Evolutionary conservation across 805 yeast species (phyloP), one percentile per base, ranked within the genome.

Genomic region (Dipodascus albidus): DNA sequence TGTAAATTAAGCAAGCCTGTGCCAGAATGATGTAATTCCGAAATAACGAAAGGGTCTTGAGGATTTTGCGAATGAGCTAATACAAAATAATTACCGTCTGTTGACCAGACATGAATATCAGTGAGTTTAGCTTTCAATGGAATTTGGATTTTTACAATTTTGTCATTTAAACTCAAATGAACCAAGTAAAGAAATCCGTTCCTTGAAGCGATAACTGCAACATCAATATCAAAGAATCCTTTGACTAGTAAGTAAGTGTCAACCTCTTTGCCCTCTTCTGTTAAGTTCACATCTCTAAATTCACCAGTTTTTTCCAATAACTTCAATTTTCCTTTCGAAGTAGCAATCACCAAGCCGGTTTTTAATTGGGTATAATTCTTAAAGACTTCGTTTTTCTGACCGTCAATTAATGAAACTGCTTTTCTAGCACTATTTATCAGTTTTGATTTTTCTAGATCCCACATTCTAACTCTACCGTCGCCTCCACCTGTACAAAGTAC

Each of bases 401-500:
- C 47, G 24, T 48, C 47, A 4, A 20, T 27, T 14, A 47, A 22
- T 15, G 14, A 6, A 4, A 47, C n/a, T 23, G 14, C 6, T 22
- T 4, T 38, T 14, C 44, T 38, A 38, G 44, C 44, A 3, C n/a
- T 38, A 3, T 22, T 9, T 6, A 47, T 47, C 4, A 47, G 31
- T 3, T 47, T 20, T 3, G 4, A 48, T 38, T 23, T 50, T 17
- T 48, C 52, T 9, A 63, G 64, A 59, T 84, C 85, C 62, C 82
- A 80, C 3, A 85, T 59, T 57, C 85, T 75, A 1, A 90, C 67
- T 59, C 85, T 78, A 0, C 97, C 97, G 68, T 93, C 99, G 42
- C 95, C 95, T 38, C 99, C 99, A 47, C 96, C 93, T 11, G 96
- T 86, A 1, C 81, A 89, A 4, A 84, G 81, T 1, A 83, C 59